phyloP scores from a whole-genome alignment of 2,329 filamentous ascomycete species.

The Elsinoe perseae region DNA sequence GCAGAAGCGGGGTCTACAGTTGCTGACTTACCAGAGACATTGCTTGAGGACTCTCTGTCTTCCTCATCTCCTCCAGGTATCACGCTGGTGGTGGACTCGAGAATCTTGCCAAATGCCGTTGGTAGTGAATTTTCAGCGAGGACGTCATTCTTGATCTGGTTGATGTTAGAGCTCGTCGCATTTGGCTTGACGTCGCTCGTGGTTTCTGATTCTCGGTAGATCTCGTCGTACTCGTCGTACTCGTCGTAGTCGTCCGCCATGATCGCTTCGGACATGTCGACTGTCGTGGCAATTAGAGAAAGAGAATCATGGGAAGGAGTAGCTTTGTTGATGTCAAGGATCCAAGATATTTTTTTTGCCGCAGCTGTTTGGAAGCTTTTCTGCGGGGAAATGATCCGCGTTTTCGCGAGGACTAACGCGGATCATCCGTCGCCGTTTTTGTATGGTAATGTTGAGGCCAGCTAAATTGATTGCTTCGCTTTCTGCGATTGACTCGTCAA shows the following conservation, averaged over 20 bases:
- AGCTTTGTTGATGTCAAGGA: background rate
- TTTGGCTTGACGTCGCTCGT: background rate
- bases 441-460: background rate
- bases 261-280: slow-evolving; percentile 7
- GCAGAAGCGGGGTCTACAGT: background rate
- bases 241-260: slow-evolving; percentile 20
- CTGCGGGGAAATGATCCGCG: slow-evolving; percentile 7
- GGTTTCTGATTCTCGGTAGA: slow-evolving; percentile 23
- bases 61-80: background rate
- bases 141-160: background rate
- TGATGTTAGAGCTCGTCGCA: slow-evolving; percentile 2
- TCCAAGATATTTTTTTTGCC: background rate
- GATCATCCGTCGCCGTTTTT: slow-evolving; percentile 5
- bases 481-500: background rate
- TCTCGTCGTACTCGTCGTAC: slow-evolving; percentile 29
- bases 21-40: background rate
- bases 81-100: background rate
- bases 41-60: background rate
- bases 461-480: background rate
- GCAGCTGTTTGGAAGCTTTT: background rate
- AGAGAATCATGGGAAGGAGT: background rate
- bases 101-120: background rate
- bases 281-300: background rate
- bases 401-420: background rate
- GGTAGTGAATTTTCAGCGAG: background rate